These are phyloP conservation scores for Flaveria trinervia DNA, from an alignment of 129 eudicot genomes.

Conservation along the genomic window DNA sequence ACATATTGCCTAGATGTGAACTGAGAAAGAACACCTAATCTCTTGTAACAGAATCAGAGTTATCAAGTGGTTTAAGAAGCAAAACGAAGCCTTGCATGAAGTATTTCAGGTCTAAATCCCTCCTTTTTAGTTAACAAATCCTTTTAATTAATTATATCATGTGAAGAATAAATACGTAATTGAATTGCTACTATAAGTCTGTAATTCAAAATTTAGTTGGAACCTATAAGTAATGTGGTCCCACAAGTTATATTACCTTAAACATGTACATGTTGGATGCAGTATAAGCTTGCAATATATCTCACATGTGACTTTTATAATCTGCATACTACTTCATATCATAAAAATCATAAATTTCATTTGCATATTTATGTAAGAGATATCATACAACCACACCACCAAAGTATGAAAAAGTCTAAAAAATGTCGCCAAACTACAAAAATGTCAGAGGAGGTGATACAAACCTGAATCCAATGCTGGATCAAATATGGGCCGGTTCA, in stretches of 20 bases:
- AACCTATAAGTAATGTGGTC: not conserved
- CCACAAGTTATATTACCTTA: not conserved
- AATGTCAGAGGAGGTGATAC: no score
- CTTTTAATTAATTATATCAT: conserved; percentile 9
- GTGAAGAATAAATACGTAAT: not conserved
- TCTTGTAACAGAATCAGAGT: conserved; percentile 89
- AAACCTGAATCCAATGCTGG: no score
- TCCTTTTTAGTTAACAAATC: conserved; percentile 28
- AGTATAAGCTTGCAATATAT: not conserved
- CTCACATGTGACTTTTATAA: not conserved
- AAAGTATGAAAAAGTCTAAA: not conserved
- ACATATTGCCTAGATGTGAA: conserved; percentile 35
- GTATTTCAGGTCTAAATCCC: conserved; percentile 97
- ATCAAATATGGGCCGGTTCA: no score
- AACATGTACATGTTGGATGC: not conserved
- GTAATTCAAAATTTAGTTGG: not conserved
- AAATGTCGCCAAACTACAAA: not conserved
- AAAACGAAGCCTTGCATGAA: conserved; percentile 99
- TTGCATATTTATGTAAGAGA: not conserved
- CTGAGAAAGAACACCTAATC: conserved; percentile 54
- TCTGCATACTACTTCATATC: not conserved
- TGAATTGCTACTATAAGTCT: not conserved
- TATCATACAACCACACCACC: not conserved
- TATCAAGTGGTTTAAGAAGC: conserved; percentile 72
- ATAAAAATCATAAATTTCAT: not conserved